These are phyloP conservation scores for Leucaena leucocephala DNA, from an alignment of 306 rosid species.

Conservation along the genomic window DNA sequence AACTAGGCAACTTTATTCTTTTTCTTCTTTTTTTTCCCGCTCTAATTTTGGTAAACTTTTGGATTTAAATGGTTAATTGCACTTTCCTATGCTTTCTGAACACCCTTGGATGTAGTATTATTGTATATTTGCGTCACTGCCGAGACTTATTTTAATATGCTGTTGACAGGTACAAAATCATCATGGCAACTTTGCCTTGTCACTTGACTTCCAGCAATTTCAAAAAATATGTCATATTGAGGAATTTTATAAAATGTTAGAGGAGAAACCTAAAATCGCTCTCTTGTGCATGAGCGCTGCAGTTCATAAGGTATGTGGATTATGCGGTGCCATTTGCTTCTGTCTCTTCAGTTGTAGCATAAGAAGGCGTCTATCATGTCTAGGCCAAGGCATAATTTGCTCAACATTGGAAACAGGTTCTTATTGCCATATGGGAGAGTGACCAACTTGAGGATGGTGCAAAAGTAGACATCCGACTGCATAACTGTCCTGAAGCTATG, in stretches of 20 bases:
- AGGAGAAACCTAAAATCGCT: conserved; percentile 72
- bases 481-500: conserved; percentile 80
- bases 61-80: conserved; percentile 1
- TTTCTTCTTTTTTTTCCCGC: background rate
- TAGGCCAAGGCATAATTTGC: conserved; percentile 27
- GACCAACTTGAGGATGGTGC: conserved; percentile 47
- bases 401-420: conserved; percentile 52
- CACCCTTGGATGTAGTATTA: conserved; percentile 6
- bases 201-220: conserved; percentile 72
- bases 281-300: conserved; percentile 78
- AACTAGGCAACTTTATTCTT: background rate
- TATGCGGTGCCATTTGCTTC: background rate
- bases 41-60: background rate
- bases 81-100: background rate
- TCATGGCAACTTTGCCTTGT: conserved; percentile 51
- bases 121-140: background rate
- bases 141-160: conserved; percentile 18
- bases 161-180: conserved; percentile 53
- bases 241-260: conserved; percentile 60
- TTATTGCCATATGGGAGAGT: conserved; percentile 52
- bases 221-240: conserved; percentile 45
- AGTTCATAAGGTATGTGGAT: conserved; percentile 63
- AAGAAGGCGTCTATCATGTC: conserved; percentile 23
- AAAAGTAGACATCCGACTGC: conserved; percentile 70
- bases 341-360: background rate